These are phyloP conservation scores for Stachybotrys chlorohalonatus DNA, from an alignment of 2,329 filamentous ascomycete species.

Conservation along the genomic window DNA sequence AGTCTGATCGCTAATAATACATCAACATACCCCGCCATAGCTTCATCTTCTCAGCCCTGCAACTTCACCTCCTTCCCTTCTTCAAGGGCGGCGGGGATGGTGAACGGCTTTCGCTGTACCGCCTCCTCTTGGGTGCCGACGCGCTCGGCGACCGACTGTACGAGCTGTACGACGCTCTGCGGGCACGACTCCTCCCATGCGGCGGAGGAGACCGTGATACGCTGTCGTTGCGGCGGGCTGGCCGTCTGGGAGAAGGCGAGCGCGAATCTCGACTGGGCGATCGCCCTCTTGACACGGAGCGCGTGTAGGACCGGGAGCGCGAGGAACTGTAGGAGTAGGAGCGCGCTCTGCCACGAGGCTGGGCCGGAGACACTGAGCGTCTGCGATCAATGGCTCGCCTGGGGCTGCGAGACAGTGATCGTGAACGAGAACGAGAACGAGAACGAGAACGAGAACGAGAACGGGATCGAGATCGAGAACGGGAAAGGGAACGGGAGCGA, in stretches of 20 bases:
- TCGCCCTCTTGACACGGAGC: slow-evolving; percentile 23
- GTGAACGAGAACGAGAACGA: slow-evolving; percentile 36
- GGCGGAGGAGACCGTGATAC: slow-evolving; percentile 19
- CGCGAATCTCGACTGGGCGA: slow-evolving; percentile 12
- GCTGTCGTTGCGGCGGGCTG: slow-evolving; percentile 15
- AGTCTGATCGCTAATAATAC: slow-evolving; percentile 3
- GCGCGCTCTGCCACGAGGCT: slow-evolving; percentile 11
- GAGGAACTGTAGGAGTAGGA: slow-evolving; percentile 16
- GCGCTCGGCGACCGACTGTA: slow-evolving; percentile 15
- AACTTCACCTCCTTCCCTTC: slow-evolving; percentile 17
- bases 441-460: slow-evolving; percentile 59
- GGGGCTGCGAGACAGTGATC: slow-evolving; percentile 23
- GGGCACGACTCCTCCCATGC: slow-evolving; percentile 14
- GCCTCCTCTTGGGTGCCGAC: slow-evolving; percentile 17
- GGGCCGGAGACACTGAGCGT: slow-evolving; percentile 18
- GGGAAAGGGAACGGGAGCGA: slow-evolving; percentile 42
- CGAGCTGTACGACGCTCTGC: slow-evolving; percentile 11
- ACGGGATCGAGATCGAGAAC: slow-evolving; percentile 54
- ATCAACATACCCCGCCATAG: neutral
- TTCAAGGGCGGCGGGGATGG: slow-evolving; percentile 21
- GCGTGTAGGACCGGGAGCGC: slow-evolving; percentile 37
- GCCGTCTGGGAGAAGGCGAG: slow-evolving; percentile 20
- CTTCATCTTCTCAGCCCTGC: neutral
- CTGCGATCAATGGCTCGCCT: slow-evolving; percentile 13
- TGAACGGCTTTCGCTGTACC: slow-evolving; percentile 20